Evolutionary conservation across 2,329 filamentous ascomycete species (phyloP).

Genomic region (Calonectria pseudoreteaudii): DNA sequence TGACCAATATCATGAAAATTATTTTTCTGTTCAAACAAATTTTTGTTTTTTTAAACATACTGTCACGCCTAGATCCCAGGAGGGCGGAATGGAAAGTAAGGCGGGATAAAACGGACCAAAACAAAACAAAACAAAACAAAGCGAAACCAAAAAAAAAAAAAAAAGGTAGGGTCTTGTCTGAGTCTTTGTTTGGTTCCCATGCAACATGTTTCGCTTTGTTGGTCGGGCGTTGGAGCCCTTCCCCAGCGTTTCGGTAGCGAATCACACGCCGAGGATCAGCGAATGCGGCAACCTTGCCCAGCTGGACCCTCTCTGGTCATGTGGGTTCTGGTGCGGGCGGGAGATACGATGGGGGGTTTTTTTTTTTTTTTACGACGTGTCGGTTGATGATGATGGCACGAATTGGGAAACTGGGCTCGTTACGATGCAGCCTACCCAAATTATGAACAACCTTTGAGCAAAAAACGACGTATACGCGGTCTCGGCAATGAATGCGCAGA

Average conservation of each 20-base stretch:
- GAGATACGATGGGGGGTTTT: neutral
- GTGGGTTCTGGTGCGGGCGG: neutral
- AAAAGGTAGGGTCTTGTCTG: neutral
- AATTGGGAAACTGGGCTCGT: neutral
- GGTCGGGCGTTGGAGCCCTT: slow-evolving; percentile 27
- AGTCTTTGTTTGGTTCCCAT: neutral
- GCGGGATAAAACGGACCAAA: neutral
- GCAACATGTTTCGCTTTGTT: slow-evolving; percentile 13
- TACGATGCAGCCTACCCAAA: neutral
- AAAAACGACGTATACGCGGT: neutral
- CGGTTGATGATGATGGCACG: neutral
- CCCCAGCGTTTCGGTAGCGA: slow-evolving; percentile 48
- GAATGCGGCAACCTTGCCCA: slow-evolving; percentile 45
- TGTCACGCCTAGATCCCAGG: neutral
- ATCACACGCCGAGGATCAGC: slow-evolving; percentile 41
- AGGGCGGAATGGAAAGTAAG: neutral
- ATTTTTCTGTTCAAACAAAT: neutral
- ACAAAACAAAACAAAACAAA: neutral
- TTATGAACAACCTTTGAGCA: neutral
- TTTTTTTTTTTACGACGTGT: neutral
- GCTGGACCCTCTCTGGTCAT: slow-evolving; percentile 33
- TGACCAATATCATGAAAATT: neutral
- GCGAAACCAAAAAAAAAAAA: neutral
- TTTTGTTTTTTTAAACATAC: neutral
- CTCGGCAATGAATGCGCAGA: neutral